Percentiles rank a stretch among this genome's conserved stretches.
Conservation (phyloP, 2,329 filamentous ascomycete species). For the Madurella mycetomatis region DNA sequence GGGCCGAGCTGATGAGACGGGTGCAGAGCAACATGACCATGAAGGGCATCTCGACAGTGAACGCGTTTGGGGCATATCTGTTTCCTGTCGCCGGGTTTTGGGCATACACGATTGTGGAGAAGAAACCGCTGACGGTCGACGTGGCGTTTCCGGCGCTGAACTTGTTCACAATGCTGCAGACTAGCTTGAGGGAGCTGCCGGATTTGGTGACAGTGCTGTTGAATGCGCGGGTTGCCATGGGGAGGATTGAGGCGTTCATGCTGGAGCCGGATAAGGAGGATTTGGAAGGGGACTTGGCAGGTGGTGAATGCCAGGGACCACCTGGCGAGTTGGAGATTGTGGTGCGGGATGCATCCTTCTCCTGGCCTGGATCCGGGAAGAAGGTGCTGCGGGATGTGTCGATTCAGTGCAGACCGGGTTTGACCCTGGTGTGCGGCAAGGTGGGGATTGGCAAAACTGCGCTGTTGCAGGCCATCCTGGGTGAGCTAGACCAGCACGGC, state of each 20-base stretch:
- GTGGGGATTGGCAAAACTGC: conserved; percentile 61
- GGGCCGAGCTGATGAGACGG: conserved; percentile 61
- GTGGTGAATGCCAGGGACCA: conserved; percentile 12
- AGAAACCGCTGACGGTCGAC: conserved; percentile 66
- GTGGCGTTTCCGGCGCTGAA: conserved; percentile 83
- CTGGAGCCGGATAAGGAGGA: conserved; percentile 71
- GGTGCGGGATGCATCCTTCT: conserved; percentile 65
- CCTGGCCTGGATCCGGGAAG: conserved; percentile 67
- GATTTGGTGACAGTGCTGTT: conserved; percentile 69
- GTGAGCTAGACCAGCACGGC: conserved; percentile 62
- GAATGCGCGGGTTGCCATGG: conserved; percentile 78
- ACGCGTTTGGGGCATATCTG: conserved; percentile 65
- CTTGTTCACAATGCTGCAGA: conserved; percentile 71
- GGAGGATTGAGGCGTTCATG: conserved; percentile 83
- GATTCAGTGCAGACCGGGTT: conserved; percentile 43
- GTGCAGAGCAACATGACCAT: conserved; percentile 61
- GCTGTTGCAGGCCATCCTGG: conserved; percentile 54
- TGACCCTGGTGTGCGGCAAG: conserved; percentile 55
- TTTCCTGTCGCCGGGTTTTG: conserved; percentile 80
- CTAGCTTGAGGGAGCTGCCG: conserved; percentile 69
- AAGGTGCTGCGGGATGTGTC: conserved; percentile 47
- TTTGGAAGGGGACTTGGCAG: conserved; percentile 33
- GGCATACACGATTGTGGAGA: conserved; percentile 70
- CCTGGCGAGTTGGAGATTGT: conserved; percentile 39
- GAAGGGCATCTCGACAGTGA: conserved; percentile 62